Evolutionary conservation across 176 grass and related monocot species (phyloP), one percentile per base, ranked within the genome.

Genomic region (Cymbopogon citratus): DNA sequence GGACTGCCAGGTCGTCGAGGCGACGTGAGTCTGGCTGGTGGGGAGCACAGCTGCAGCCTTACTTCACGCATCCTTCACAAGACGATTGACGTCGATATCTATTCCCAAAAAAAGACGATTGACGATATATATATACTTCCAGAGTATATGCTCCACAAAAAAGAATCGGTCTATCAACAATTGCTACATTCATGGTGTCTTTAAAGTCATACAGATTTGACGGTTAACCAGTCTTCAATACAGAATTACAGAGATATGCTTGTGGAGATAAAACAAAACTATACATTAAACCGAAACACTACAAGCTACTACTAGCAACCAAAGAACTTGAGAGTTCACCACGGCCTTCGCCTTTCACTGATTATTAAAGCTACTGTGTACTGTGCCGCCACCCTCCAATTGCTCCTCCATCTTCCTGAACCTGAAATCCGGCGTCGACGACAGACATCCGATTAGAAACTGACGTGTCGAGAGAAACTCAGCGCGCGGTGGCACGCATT

Each of bases 361-460:
- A 12, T 44, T 78, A 6, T 78, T 33, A 33, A 33, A 33, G 31
- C 31, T 33, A 33, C 31, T 33, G 31, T 33, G 73, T 82, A 49
- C 79, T 73, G 60, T 86, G 71, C 76, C 6, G 73, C 83, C 81
- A 89, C 0, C 81, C 76, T 54, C 86, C 90, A 38, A 83, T 48
- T n/a, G 75, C 34, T 19, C 41, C 71, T 48, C 63, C 76, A 6
- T 69, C 67, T 8, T 88, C 71, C 64, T 86, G 51, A 21, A 12
- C 41, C 75, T 87, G 59, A 28, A 28, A 33, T 28, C 49, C 24
- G 52, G 28, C 38, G 28, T n/a, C 38, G 31, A 33, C 7, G 62
- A 67, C 27, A 71, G 16, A 41, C 12, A 21, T 26, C 3, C 24
- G 5, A 28, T 9, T 41, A 46, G 3, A 40, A 26, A 69, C 6